A percentile compares a stretch with the other conserved stretches of the same genome.
These are phyloP conservation scores for Cercospora beticola DNA, from an alignment of 2,329 filamentous ascomycete genomes.

Conservation along the genomic window DNA sequence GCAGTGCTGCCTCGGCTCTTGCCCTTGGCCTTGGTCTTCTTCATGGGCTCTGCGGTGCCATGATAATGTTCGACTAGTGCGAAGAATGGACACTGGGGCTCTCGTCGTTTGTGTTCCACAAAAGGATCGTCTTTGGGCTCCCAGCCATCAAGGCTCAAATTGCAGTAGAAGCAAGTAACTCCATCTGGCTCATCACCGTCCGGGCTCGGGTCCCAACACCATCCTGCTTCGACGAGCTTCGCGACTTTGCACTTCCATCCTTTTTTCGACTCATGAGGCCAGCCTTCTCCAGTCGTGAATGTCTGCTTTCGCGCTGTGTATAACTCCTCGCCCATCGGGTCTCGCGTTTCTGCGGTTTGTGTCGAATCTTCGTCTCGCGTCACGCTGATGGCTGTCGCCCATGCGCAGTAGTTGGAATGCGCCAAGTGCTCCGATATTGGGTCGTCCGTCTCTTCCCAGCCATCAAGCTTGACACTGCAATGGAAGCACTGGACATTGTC, in stretches of 20 bases:
- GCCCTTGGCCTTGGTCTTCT: constrained; percentile 36
- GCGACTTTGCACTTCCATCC: constrained; percentile 88
- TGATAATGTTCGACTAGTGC: constrained; percentile 55
- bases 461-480: constrained; percentile 79
- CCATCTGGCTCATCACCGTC: constrained; percentile 74
- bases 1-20: constrained; percentile 35
- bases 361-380: constrained; percentile 56
- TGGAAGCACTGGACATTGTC: constrained; percentile 92
- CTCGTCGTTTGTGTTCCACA: constrained; percentile 82
- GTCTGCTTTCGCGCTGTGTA: constrained; percentile 76
- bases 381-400: constrained; percentile 69
- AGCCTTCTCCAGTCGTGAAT: constrained; percentile 66
- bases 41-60: constrained; percentile 20
- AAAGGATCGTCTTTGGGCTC: constrained; percentile 87
- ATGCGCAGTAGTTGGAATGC: constrained; percentile 79
- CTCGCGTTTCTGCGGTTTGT: constrained; percentile 62
- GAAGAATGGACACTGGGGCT: constrained; percentile 81
- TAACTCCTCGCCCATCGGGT: constrained; percentile 72
- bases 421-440: constrained; percentile 82
- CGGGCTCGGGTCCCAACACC: constrained; percentile 83
- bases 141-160: constrained; percentile 88
- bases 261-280: constrained; percentile 86
- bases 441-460: constrained; percentile 86
- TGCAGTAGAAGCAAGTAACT: constrained; percentile 88
- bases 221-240: constrained; percentile 89